These are phyloP conservation scores for Xanthoconium purpureum DNA, from an alignment of 768 basidiomycete genomes.

Conservation along the genomic window DNA sequence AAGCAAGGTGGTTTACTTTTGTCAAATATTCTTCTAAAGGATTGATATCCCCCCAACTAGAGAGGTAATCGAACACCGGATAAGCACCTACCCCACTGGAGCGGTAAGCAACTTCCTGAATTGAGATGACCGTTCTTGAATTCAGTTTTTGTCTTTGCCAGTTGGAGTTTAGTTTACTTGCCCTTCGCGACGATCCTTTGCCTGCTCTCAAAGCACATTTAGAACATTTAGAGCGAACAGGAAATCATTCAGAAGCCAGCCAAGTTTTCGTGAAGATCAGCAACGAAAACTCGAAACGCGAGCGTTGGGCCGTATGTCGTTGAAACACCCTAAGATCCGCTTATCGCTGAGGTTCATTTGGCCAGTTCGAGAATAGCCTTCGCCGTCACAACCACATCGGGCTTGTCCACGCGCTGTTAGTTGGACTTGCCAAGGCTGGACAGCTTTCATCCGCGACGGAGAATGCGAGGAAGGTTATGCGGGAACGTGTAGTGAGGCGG, in stretches of 20 bases:
- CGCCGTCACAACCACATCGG: conserved; percentile 87
- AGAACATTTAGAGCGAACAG: conserved; percentile 42
- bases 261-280: conserved; percentile 56
- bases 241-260: conserved; percentile 43
- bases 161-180: conserved; percentile 92
- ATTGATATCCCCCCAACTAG: conserved; percentile 38
- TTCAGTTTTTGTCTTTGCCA: conserved; percentile 30
- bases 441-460: conserved; percentile 52
- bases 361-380: conserved; percentile 82
- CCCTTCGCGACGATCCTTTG: conserved; percentile 78
- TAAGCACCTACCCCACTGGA: conserved; percentile 85
- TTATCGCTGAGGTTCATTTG: conserved; percentile 7
- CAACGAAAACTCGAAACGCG: conserved; percentile 71
- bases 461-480: conserved; percentile 42
- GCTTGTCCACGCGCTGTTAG: conserved; percentile 69
- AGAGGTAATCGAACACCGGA: conserved; percentile 82
- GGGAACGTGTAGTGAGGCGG: conserved; percentile 40
- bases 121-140: neutral
- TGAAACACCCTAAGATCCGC: neutral
- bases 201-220: conserved; percentile 64
- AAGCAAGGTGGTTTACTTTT: conserved; percentile 55
- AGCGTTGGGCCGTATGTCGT: conserved; percentile 74
- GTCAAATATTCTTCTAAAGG: conserved; percentile 7
- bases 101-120: conserved; percentile 54
- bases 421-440: conserved; percentile 69